Conservation (phyloP, 75 land plant genomes). For the Sequoiadendron giganteum region DNA sequence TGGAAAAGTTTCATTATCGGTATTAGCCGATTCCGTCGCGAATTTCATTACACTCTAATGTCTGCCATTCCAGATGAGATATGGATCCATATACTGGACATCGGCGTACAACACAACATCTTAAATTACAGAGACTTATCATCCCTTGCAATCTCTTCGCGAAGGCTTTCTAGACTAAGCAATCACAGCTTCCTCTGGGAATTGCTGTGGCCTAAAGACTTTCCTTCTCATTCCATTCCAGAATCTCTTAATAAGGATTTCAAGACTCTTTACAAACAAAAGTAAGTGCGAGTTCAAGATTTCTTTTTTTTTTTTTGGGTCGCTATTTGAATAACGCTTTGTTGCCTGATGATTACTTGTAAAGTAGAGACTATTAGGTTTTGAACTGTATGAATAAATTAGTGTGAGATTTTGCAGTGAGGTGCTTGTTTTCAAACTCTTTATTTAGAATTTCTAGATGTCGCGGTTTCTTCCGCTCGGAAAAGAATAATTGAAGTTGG, state of each 20-base stretch:
- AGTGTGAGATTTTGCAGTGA: background rate
- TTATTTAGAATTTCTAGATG: background rate
- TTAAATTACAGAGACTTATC: constrained; percentile 63
- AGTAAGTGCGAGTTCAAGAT: background rate
- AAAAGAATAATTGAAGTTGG: background rate
- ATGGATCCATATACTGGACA: constrained; percentile 48
- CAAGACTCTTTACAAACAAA: background rate
- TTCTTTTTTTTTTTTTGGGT: background rate
- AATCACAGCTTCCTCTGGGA: constrained; percentile 44
- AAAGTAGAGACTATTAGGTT: background rate
- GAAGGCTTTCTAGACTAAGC: constrained; percentile 40
- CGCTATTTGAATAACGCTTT: no score
- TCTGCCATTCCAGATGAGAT: constrained; percentile 64
- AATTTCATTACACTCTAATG: constrained; percentile 8
- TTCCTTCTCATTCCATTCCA: constrained; percentile 11
- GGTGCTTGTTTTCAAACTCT: background rate
- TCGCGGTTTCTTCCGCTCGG: background rate
- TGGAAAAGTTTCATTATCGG: background rate
- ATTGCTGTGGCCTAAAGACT: constrained; percentile 35
- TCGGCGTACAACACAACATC: constrained; percentile 19
- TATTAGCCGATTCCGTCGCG: background rate
- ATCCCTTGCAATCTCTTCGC: constrained; percentile 55
- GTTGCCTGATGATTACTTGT: background rate
- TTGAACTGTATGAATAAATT: background rate
- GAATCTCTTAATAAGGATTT: background rate